phyloP scores from a whole-genome alignment of 202 grass and related monocot species.

The Setaria italica region DNA sequence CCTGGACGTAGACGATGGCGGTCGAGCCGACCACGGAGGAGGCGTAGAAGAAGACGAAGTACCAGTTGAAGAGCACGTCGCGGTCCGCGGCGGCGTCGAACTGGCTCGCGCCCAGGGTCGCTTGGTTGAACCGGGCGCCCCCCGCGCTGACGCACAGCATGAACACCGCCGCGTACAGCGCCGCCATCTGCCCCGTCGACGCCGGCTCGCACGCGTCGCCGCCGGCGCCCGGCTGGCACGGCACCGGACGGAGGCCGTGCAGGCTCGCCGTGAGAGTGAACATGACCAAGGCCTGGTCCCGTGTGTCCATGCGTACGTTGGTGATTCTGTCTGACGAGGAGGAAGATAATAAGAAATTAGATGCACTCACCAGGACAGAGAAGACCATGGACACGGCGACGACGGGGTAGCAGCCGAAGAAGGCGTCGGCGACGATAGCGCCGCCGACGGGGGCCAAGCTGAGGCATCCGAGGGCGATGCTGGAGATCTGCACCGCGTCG shows the following conservation, averaged over 20 bases:
- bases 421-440: constrained; percentile 77
- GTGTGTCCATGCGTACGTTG: background rate
- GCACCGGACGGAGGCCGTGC: constrained; percentile 45
- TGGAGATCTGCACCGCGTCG: constrained; percentile 71
- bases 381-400: constrained; percentile 52
- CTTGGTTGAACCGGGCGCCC: constrained; percentile 74
- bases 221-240: constrained; percentile 30
- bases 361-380: constrained; percentile 47
- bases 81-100: constrained; percentile 56
- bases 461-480: constrained; percentile 54
- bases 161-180: constrained; percentile 57
- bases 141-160: constrained; percentile 59
- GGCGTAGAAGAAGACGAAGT: constrained; percentile 66
- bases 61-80: constrained; percentile 85
- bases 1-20: constrained; percentile 69
- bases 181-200: constrained; percentile 54
- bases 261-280: constrained; percentile 69
- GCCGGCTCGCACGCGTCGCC: constrained; percentile 42
- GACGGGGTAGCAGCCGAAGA: constrained; percentile 68
- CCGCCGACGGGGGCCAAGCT: constrained; percentile 61
- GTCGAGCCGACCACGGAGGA: constrained; percentile 53
- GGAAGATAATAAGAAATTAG: background rate
- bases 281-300: constrained; percentile 50
- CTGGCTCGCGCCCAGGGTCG: constrained; percentile 69
- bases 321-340: background rate